Evolutionary conservation across 1,284 basidiomycete species (phyloP), one percentile per base, ranked within the genome.

Genomic region (Fistulinella cinereoalba): DNA sequence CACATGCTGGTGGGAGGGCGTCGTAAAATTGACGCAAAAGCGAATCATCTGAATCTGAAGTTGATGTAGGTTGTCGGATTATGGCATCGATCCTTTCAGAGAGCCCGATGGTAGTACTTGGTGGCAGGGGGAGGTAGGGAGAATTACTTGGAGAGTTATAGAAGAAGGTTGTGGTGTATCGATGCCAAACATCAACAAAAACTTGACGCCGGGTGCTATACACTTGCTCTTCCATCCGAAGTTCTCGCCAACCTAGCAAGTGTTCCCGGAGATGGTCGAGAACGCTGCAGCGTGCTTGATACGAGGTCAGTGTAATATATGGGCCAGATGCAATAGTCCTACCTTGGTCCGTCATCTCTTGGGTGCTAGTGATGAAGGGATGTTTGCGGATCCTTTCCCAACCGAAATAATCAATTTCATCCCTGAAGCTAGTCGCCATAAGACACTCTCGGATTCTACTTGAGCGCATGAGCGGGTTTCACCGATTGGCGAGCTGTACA

Each of bases 231-330:
- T 64, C 66, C 51, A 57, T 57, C 21, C 59, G 51, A 46, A 68
- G 57, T 39, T 64, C 65, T 43, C 56, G 64, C 66, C 66, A 68
- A 16, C 46, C 57, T 7, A 50, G 31, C 65, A 64, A 68, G 41
- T 65, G 54, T 5, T 52, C 57, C 29, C 33, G 43, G n/a, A 68
- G 50, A 37, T 65, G 52, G 21, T 56, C 50, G 16, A 62, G 22
- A 37, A 65, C 19, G 25, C 23, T 37, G 31, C 43, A 32, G 13
- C 38, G 49, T 33, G 36, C 66, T 68, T 49, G 29, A 32, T 38
- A 36, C 28, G 6, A 43, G 19, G 38, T 67, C 22, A 59, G 28
- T 16, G 10, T 3, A 16, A 27, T 1, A 18, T 21, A 32, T 31
- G 33, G 15, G 21, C 24, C n/a, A 33, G 21, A 36, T 18, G 24